Percentiles rank a stretch among this genome's conserved stretches.
These are phyloP conservation scores for Emergomyces orientalis DNA, from an alignment of 2,329 filamentous ascomycete species.

Conservation along the genomic window DNA sequence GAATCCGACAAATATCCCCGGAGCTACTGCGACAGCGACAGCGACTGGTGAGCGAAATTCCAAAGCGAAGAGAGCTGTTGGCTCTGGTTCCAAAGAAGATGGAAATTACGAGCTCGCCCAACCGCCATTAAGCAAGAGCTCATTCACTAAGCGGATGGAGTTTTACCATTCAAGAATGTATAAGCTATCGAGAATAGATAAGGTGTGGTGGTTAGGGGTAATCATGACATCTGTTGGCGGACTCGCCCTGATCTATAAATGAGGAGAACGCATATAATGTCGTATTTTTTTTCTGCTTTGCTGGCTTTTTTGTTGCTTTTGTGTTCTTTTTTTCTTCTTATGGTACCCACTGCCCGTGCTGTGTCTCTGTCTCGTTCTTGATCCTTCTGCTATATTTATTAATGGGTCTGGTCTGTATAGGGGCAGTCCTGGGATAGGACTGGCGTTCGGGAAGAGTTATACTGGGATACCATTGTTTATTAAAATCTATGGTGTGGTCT, in stretches of 20 bases:
- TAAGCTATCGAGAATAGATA: constrained; percentile 30
- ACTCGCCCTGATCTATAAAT: constrained; percentile 24
- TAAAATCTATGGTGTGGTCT: neutral
- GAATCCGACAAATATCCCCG: constrained; percentile 43
- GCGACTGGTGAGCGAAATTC: constrained; percentile 11
- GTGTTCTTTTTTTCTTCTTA: neutral
- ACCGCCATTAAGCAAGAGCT: constrained; percentile 20
- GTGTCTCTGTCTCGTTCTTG: neutral
- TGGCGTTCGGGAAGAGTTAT: neutral
- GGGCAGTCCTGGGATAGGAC: neutral
- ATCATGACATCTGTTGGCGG: constrained; percentile 40
- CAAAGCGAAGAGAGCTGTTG: constrained; percentile 27
- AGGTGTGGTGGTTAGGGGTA: constrained; percentile 42
- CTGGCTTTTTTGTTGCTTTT: no score
- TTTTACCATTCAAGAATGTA: constrained; percentile 30
- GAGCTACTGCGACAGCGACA: constrained; percentile 20
- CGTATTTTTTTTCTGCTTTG: neutral
- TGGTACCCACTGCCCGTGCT: neutral
- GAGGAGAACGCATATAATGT: neutral
- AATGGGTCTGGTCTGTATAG: neutral
- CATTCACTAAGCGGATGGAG: constrained; percentile 25
- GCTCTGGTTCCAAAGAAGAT: constrained; percentile 11
- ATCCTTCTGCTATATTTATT: neutral
- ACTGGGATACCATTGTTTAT: neutral
- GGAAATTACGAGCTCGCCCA: neutral